A percentile compares a stretch with the other conserved stretches of the same genome.
Conservation (phyloP, 139 green algal genomes). For the Choricystis sp. region DNA sequence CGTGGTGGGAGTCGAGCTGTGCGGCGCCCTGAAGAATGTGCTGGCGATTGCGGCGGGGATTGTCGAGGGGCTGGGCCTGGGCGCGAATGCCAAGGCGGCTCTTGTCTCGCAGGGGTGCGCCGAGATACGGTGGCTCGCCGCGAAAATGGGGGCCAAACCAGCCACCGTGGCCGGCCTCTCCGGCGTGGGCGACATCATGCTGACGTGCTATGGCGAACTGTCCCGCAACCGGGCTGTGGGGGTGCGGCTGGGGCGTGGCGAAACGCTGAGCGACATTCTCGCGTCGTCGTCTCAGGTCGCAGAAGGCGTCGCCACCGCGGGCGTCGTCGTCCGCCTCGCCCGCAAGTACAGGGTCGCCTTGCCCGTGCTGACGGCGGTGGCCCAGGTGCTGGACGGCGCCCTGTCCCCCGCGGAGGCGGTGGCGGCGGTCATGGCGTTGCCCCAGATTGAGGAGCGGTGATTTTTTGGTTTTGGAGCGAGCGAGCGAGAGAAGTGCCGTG, state of each 20-base stretch:
- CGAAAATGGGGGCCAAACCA: conserved; percentile 82
- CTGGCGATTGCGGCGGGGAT: conserved; percentile 96
- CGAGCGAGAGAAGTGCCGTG: too few relatives aligned
- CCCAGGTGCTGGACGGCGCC: conserved; percentile 61
- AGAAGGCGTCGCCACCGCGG: conserved; percentile 88
- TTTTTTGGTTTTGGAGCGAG: too few relatives aligned
- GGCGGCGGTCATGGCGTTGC: conserved; percentile 82
- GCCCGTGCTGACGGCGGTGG: conserved; percentile 92
- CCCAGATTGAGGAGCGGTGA: conserved; percentile 81
- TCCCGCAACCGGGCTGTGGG: conserved; percentile 83
- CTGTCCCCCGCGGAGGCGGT: conserved; percentile 71
- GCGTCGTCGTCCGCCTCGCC: conserved; percentile 75
- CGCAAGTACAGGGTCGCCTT: conserved; percentile 77
- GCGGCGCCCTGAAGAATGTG: conserved; percentile 96
- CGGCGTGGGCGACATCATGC: conserved; percentile 96
- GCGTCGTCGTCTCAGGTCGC: conserved; percentile 50
- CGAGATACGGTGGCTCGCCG: conserved; percentile 86
- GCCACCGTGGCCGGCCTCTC: conserved; percentile 78
- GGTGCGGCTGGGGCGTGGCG: conserved; percentile 73
- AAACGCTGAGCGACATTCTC: conserved; percentile 81
- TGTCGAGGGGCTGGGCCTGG: conserved; percentile 87
- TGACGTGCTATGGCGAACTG: conserved; percentile 94
- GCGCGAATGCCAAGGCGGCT: conserved; percentile 90
- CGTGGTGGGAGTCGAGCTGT: conserved; percentile 93
- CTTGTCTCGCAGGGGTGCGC: conserved; percentile 64